Evolutionary conservation across 306 rosid genomes (phyloP).

Genomic region (Lablab purpureus): DNA sequence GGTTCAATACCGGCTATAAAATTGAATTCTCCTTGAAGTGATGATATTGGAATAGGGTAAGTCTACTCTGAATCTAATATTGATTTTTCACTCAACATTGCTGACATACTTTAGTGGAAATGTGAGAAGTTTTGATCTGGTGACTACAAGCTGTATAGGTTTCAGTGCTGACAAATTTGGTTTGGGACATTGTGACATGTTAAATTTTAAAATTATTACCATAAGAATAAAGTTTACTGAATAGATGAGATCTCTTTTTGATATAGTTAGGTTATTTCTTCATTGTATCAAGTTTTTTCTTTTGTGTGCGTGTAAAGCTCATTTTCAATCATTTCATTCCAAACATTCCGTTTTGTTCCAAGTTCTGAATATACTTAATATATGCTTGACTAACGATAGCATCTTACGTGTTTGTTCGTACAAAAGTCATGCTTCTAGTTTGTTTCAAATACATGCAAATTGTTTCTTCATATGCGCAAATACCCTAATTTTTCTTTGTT

Average conservation of each 20-base stretch:
- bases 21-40: slow-evolving; percentile 39
- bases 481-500: slow-evolving; percentile 5
- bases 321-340: slow-evolving; percentile 19
- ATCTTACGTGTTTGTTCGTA: neutral
- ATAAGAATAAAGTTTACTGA: slow-evolving; percentile 47
- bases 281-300: slow-evolving; percentile 34
- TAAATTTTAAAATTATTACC: slow-evolving; percentile 40
- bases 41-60: slow-evolving; percentile 42
- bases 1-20: slow-evolving; percentile 38
- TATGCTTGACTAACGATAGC: neutral
- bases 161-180: slow-evolving; percentile 46
- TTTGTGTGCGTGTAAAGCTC: slow-evolving; percentile 39
- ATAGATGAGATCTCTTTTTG: slow-evolving; percentile 47
- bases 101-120: slow-evolving; percentile 43
- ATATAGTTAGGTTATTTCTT: slow-evolving; percentile 43
- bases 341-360: slow-evolving; percentile 32
- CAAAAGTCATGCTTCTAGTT: slow-evolving; percentile 4
- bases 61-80: slow-evolving; percentile 42
- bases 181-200: slow-evolving; percentile 47
- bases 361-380: neutral
- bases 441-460: slow-evolving; percentile 28
- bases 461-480: slow-evolving; percentile 9
- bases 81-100: slow-evolving; percentile 44
- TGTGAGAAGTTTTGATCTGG: slow-evolving; percentile 51
- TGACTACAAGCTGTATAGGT: slow-evolving; percentile 57